phyloP scores from a whole-genome alignment of 2,329 filamentous ascomycete species.

The Trichoderma koningii region DNA sequence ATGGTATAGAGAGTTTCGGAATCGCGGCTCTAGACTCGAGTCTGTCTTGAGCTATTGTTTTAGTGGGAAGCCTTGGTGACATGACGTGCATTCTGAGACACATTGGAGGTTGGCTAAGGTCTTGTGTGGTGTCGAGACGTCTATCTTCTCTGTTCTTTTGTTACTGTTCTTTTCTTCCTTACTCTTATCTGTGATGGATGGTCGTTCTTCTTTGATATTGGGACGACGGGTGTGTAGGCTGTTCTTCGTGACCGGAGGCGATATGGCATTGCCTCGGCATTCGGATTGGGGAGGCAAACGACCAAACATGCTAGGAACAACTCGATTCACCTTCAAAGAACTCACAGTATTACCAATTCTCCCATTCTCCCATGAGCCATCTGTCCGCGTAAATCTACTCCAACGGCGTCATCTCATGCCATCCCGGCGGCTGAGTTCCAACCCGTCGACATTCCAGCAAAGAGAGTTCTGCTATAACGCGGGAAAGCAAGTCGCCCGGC shows the following conservation, averaged over 20 bases:
- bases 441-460: background rate
- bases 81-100: background rate
- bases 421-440: background rate
- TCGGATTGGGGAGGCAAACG: background rate
- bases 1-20: constrained; percentile 19
- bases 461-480: background rate
- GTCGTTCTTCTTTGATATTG: background rate
- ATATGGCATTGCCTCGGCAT: background rate
- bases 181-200: background rate
- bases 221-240: background rate
- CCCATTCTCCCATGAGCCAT: background rate
- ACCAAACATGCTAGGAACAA: background rate
- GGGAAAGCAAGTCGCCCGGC: constrained; percentile 14
- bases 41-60: background rate
- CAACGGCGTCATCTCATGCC: background rate
- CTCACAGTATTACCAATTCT: background rate
- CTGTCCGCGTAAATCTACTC: constrained; percentile 10
- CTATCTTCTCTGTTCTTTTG: background rate
- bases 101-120: background rate
- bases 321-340: too few species aligned
- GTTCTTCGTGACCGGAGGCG: background rate
- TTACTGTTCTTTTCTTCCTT: background rate
- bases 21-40: constrained; percentile 20
- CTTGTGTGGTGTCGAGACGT: background rate
- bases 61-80: constrained; percentile 18